phyloP scores from a whole-genome alignment of 495 filamentous ascomycete genomes.

The Penicillium mononematosum region DNA sequence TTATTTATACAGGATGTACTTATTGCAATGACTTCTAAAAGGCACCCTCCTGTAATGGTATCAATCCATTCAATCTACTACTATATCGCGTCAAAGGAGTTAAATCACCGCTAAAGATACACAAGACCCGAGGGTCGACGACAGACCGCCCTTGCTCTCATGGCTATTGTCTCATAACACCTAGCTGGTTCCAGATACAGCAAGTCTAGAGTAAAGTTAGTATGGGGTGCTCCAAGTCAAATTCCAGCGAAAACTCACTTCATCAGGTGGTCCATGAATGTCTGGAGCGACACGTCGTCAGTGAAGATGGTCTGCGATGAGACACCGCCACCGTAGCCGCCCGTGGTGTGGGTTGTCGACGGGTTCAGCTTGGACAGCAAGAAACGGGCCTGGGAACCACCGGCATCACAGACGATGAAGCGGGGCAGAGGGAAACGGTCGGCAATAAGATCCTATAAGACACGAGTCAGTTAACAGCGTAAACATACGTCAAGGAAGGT shows the following conservation, averaged over 20 bases:
- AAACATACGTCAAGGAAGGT: conserved; percentile 1
- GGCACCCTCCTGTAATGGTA: conserved; percentile 16
- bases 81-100: conserved; percentile 36
- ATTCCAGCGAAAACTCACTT: conserved; percentile 64
- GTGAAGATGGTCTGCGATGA: conserved; percentile 99
- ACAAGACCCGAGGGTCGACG: conserved; percentile 41
- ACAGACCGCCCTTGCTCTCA: conserved; percentile 40
- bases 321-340: conserved; percentile 85
- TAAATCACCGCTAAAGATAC: conserved; percentile 51
- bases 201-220: conserved; percentile 52
- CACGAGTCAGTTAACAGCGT: conserved; percentile 15
- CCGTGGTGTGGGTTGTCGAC: conserved; percentile 94
- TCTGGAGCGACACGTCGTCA: conserved; percentile 96
- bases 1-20: neutral
- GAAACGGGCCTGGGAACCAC: conserved; percentile 97
- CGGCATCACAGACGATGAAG: conserved; percentile 98
- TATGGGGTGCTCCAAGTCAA: neutral
- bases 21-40: neutral
- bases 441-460: conserved; percentile 82
- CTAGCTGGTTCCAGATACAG: conserved; percentile 63
- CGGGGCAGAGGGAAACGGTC: conserved; percentile 97
- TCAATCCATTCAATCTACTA: conserved; percentile 41
- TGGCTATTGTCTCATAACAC: conserved; percentile 32
- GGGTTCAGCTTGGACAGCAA: conserved; percentile 97
- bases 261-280: conserved; percentile 99